Evolutionary conservation across 768 basidiomycete genomes (phyloP), one percentile per base, ranked within the genome.

Genomic region (Russula earlei): DNA sequence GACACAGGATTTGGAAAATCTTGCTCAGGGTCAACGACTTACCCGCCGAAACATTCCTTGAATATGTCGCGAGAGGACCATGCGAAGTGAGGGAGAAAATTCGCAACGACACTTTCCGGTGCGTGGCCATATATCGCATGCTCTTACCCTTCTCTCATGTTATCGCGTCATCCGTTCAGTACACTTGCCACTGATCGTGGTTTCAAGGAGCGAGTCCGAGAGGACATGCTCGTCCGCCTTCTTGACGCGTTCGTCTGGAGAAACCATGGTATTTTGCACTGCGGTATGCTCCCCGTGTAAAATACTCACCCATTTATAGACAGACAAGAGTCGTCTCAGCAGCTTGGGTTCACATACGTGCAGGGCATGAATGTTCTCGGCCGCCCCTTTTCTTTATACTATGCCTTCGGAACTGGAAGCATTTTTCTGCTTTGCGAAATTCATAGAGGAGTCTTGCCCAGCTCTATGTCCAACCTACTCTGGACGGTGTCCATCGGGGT

Each of bases 321-420:
- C 64, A 76, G 82, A 60, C 84, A 86, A 69, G 87, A 90, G 33
- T 57, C 49, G 64, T 75, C 74, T 0, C 80, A 87, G n/a, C 83
- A 83, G 55, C 77, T 91, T 40, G 89, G 82, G 9, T 96, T 97
- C 70, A 92, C 90, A 29, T 99, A 98, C 65, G 94, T 99, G 9
- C 95, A 99, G 71, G 96, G 96, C 29, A 97, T 96, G 92, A 99
- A 99, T 68, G 96, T 98, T 46, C 83, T 99, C n/a, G 34, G 92
- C 94, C 20, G 96, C 96, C 2, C 96, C 96, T 0, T 99, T 98
- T 70, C 77, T 99, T 27, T 99, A 96, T 67, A 91, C 89, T 11
- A 89, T 98, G 83, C 94, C 96, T 6, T 92, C 92, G 10, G 92
- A 99, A 69, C 71, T 98, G n/a, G 96, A 99, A 69, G 96, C 96